These are phyloP conservation scores for Calonectria pteridis DNA, from an alignment of 2,329 filamentous ascomycete species.

Conservation along the genomic window DNA sequence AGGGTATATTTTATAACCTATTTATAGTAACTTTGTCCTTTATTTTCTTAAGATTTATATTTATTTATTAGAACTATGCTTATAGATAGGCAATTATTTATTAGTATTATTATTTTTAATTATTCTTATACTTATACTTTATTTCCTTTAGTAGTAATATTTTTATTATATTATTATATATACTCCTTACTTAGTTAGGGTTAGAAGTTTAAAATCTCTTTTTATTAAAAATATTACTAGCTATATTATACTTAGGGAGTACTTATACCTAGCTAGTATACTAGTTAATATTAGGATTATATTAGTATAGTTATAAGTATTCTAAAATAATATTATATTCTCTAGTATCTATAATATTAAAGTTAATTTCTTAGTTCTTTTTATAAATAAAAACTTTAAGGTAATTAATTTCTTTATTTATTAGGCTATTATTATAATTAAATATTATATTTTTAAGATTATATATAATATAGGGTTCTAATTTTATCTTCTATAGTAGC, in stretches of 20 bases:
- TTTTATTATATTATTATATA: constrained; percentile 6
- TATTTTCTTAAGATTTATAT: constrained; percentile 1
- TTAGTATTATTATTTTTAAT: not conserved
- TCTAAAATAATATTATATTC: not conserved
- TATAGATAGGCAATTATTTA: not conserved
- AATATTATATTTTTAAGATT: not conserved
- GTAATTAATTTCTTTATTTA: too few relatives aligned
- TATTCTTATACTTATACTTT: too few relatives aligned
- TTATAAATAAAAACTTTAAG: too few relatives aligned
- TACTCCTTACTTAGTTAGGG: not conserved
- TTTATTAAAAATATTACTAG: not conserved
- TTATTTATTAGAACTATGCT: constrained; percentile 19
- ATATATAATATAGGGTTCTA: not conserved
- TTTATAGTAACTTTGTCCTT: too few relatives aligned
- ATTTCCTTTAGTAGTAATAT: too few relatives aligned
- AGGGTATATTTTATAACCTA: too few relatives aligned
- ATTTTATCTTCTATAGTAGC: too few relatives aligned
- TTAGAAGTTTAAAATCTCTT: not conserved
- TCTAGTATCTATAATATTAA: too few relatives aligned
- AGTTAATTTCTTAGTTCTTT: too few relatives aligned
- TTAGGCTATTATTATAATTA: not conserved
- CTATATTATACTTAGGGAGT: not conserved
- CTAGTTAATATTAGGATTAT: not conserved
- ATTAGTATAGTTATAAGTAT: not conserved
- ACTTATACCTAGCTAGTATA: not conserved